Conservation (phyloP, 768 basidiomycete species). For the Kwoniella pini region DNA sequence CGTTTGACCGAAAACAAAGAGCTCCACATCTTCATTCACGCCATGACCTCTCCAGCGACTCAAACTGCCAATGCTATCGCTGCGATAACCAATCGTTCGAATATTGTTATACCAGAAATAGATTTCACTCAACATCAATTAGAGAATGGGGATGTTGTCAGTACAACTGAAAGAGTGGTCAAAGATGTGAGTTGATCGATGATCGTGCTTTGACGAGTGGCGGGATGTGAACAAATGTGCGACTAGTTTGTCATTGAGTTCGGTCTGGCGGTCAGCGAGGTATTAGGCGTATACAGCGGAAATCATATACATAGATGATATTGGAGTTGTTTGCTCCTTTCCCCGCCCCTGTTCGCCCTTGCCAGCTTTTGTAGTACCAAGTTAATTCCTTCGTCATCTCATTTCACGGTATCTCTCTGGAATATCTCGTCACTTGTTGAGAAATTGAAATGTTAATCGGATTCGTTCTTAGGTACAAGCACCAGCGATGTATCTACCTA, state of each 20-base stretch:
- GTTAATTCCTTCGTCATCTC: too few relatives aligned
- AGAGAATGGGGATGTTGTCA: conserved; percentile 87
- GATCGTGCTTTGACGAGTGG: background rate
- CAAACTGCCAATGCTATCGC: conserved; percentile 50
- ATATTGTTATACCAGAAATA: conserved; percentile 61
- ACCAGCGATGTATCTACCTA: conserved; percentile 88
- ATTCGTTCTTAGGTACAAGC: conserved; percentile 77
- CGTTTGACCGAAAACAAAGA: background rate
- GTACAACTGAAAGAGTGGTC: conserved; percentile 91
- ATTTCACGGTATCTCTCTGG: too few relatives aligned
- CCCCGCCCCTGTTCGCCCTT: too few relatives aligned
- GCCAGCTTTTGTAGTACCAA: too few relatives aligned
- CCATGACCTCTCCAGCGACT: conserved; percentile 44
- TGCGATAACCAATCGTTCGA: conserved; percentile 44
- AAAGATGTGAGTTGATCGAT: conserved; percentile 72
- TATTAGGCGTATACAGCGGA: too few relatives aligned
- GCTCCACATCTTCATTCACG: conserved; percentile 7
- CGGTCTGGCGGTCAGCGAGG: too few relatives aligned
- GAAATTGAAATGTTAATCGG: too few relatives aligned
- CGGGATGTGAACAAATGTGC: background rate
- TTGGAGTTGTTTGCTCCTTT: too few relatives aligned
- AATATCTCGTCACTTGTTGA: too few relatives aligned
- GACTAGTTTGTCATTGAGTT: background rate
- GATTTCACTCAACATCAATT: conserved; percentile 90
- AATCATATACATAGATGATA: too few relatives aligned